Percentiles rank a stretch among this genome's conserved stretches.
Conservation (phyloP, 257 asterid genomes). For the Thymus quinquecostatus region DNA sequence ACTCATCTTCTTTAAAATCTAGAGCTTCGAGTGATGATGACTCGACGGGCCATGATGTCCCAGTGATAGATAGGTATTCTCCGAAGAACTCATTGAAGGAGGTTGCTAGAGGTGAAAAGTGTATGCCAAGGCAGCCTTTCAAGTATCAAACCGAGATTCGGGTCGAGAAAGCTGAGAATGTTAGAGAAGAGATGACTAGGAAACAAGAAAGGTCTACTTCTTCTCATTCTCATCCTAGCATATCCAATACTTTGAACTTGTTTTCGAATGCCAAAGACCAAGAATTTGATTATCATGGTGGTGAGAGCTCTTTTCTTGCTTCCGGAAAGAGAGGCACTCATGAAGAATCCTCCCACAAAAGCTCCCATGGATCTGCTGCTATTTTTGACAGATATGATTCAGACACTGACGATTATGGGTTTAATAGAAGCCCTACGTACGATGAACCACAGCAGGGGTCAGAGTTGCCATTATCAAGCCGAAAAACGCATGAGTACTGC, state of each 20-base stretch:
- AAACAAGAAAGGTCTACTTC: conserved; percentile 39
- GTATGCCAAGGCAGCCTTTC: conserved; percentile 31
- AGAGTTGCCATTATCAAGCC: conserved; percentile 46
- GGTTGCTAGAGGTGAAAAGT: conserved; percentile 32
- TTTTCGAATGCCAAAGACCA: conserved; percentile 40
- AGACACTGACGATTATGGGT: conserved; percentile 47
- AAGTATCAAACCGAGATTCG: conserved; percentile 39
- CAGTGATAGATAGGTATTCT: conserved; percentile 35
- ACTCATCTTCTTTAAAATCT: too few relatives aligned
- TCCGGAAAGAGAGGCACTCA: conserved; percentile 28
- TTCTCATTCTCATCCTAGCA: conserved; percentile 42
- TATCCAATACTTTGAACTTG: conserved; percentile 38
- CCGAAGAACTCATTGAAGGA: conserved; percentile 37
- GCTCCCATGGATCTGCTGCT: conserved; percentile 35
- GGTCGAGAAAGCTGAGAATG: conserved; percentile 38
- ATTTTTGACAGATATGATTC: conserved; percentile 70
- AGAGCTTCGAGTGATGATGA: conserved; percentile 34
- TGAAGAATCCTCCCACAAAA: conserved; percentile 33
- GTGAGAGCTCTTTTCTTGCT: conserved; percentile 34
- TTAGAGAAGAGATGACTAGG: conserved; percentile 38
- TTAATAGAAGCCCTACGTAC: conserved; percentile 43
- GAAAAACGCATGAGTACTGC: conserved; percentile 34
- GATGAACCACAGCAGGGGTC: conserved; percentile 50
- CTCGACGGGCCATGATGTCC: conserved; percentile 32
- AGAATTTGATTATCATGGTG: conserved; percentile 32